Conservation (phyloP, 345 rosid genomes). For the Noccaea bulbosa region DNA sequence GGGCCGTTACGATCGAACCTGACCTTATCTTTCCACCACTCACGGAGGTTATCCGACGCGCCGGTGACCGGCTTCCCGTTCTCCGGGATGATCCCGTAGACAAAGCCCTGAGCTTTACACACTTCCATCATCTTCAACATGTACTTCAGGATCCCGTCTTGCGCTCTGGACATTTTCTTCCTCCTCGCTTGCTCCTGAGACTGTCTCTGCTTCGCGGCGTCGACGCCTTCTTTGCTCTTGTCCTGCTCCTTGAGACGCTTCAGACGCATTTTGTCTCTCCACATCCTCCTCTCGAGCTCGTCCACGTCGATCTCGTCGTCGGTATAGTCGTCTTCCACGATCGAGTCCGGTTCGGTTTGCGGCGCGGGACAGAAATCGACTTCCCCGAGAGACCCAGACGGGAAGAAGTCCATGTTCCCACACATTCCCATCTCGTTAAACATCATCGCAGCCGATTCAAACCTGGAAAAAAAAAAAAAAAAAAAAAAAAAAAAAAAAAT, state of each 20-base stretch:
- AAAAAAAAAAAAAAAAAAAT: background rate
- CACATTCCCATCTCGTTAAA: constrained; percentile 83
- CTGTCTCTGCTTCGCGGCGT: constrained; percentile 82
- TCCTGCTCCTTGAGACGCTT: constrained; percentile 83
- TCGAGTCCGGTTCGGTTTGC: constrained; percentile 59
- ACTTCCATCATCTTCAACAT: constrained; percentile 99
- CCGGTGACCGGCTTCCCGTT: constrained; percentile 97
- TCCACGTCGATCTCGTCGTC: constrained; percentile 95
- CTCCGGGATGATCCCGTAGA: constrained; percentile 95
- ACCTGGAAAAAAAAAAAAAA: constrained; percentile 9
- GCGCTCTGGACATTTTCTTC: constrained; percentile 99
- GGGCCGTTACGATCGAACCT: constrained; percentile 98
- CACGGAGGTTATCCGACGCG: constrained; percentile 88
- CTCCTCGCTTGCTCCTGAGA: constrained; percentile 90
- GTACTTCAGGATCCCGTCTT: constrained; percentile 97
- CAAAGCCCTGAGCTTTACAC: constrained; percentile 94
- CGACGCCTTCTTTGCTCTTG: constrained; percentile 68
- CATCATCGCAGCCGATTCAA: constrained; percentile 49
- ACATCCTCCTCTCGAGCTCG: constrained; percentile 89
- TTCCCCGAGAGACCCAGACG: constrained; percentile 55
- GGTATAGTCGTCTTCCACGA: constrained; percentile 84
- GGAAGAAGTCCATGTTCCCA: constrained; percentile 77
- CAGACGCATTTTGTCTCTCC: constrained; percentile 90
- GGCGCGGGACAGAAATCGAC: constrained; percentile 52
- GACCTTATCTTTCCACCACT: constrained; percentile 99